phyloP scores from a whole-genome alignment of 2,329 filamentous ascomycete genomes.

The Intubia oerlemansii region DNA sequence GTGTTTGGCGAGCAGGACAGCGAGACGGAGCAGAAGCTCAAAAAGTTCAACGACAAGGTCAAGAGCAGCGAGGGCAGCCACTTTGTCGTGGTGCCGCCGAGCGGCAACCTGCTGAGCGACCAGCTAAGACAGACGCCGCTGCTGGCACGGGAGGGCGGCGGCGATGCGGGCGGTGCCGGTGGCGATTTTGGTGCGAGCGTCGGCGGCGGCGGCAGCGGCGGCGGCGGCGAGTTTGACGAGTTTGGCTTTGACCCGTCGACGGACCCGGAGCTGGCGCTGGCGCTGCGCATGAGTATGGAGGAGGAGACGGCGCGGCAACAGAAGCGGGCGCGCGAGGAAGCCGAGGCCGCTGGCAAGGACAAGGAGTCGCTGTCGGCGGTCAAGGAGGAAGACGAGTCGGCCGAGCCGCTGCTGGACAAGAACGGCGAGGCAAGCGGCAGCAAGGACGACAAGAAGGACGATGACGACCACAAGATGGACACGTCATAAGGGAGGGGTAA shows the following conservation, averaged over 20 bases:
- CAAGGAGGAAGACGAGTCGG: slow-evolving; percentile 54
- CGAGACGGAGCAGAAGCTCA: slow-evolving; percentile 74
- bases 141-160: slow-evolving; percentile 57
- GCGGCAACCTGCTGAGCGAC: slow-evolving; percentile 80
- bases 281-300: slow-evolving; percentile 92
- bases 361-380: slow-evolving; percentile 45
- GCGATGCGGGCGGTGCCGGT: slow-evolving; percentile 34
- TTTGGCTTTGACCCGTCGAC: slow-evolving; percentile 81
- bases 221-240: slow-evolving; percentile 45
- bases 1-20: slow-evolving; percentile 88
- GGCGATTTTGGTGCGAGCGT: slow-evolving; percentile 34
- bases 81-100: slow-evolving; percentile 75
- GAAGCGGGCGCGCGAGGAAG: slow-evolving; percentile 58
- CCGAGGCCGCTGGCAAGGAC: slow-evolving; percentile 33
- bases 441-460: slow-evolving; percentile 25
- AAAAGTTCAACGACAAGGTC: slow-evolving; percentile 82
- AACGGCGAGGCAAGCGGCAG: slow-evolving; percentile 30
- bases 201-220: slow-evolving; percentile 28
- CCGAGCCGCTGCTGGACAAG: slow-evolving; percentile 38
- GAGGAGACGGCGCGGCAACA: slow-evolving; percentile 91
- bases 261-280: slow-evolving; percentile 85
- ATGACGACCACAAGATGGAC: slow-evolving; percentile 71
- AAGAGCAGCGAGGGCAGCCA: slow-evolving; percentile 83
- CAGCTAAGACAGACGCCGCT: slow-evolving; percentile 80
- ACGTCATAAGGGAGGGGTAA: slow-evolving; percentile 61